Conservation (phyloP, 768 basidiomycete species). For the Clitopilus hobsonii region DNA sequence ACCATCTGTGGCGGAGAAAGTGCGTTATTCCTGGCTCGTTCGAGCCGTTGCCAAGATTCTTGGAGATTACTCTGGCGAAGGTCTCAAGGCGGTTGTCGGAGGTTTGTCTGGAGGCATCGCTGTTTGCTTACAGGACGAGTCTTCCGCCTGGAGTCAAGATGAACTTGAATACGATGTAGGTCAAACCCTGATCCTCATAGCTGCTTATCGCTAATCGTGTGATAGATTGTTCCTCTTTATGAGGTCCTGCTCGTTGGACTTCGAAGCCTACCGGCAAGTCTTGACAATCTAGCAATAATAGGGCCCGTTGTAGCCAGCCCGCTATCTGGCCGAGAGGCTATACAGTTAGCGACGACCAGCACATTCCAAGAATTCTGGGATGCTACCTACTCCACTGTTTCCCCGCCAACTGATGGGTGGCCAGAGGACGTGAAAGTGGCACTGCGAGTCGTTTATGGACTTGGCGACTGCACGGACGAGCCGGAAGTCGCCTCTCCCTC, state of each 20-base stretch:
- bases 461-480: conserved; percentile 5
- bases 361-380: conserved; percentile 66
- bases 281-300: conserved; percentile 41
- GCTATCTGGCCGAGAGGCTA: conserved; percentile 47
- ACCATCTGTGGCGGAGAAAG: conserved; percentile 48
- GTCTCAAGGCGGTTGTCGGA: conserved; percentile 41
- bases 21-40: conserved; percentile 58
- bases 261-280: conserved; percentile 36
- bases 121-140: conserved; percentile 64
- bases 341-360: conserved; percentile 36
- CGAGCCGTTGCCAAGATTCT: conserved; percentile 50
- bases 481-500: neutral
- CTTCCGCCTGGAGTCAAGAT: conserved; percentile 38
- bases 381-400: conserved; percentile 32
- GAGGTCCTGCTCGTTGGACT: conserved; percentile 51
- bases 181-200: conserved; percentile 3
- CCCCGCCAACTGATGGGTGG: conserved; percentile 50
- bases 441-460: conserved; percentile 11
- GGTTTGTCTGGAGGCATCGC: conserved; percentile 48
- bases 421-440: conserved; percentile 36
- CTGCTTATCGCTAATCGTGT: neutral
- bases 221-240: conserved; percentile 60
- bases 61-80: conserved; percentile 49
- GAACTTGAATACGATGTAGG: conserved; percentile 61
- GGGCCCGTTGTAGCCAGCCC: conserved; percentile 50